Evolutionary conservation across 2,329 filamentous ascomycete genomes (phyloP).

Genomic region (Monilinia vaccinii-corymbosi): DNA sequence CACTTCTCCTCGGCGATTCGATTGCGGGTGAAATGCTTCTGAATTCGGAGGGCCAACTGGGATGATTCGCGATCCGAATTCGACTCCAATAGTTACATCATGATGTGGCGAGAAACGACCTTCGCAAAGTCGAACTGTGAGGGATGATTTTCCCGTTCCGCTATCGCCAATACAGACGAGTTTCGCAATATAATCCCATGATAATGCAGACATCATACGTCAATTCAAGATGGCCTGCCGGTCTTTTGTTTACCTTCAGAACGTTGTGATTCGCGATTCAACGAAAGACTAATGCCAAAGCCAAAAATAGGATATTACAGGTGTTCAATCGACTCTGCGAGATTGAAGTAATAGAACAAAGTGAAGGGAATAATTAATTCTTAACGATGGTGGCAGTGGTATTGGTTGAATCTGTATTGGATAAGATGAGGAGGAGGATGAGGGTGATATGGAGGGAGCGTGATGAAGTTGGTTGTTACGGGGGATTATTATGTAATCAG

Average conservation of each 20-base stretch:
- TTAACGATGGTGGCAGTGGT: not conserved
- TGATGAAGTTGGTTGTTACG: too few relatives aligned
- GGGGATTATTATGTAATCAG: too few relatives aligned
- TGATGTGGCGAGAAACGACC: slow-evolving; percentile 89
- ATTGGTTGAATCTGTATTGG: not conserved
- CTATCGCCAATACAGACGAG: slow-evolving; percentile 96
- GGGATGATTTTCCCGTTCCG: slow-evolving; percentile 87
- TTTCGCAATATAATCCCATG: slow-evolving; percentile 99
- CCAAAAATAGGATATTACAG: too few relatives aligned
- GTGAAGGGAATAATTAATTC: not conserved
- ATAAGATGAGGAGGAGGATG: not conserved
- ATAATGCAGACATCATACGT: slow-evolving; percentile 46
- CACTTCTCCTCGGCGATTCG: slow-evolving; percentile 27
- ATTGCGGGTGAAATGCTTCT: slow-evolving; percentile 38
- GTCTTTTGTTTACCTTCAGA: not conserved
- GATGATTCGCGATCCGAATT: slow-evolving; percentile 89
- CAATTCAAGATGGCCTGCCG: not conserved
- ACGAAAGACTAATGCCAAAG: not conserved
- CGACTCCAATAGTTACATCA: slow-evolving; percentile 97
- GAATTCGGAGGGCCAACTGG: slow-evolving; percentile 74
- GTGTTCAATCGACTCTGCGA: too few relatives aligned
- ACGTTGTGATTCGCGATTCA: not conserved
- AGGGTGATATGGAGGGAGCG: too few relatives aligned
- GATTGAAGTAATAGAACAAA: not conserved
- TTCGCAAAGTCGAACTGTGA: slow-evolving; percentile 93